Evolutionary conservation across 192 early-diverging fungal genomes (phyloP), one percentile per base, ranked within the genome.

Genomic region (Helicostylum pulchrum): DNA sequence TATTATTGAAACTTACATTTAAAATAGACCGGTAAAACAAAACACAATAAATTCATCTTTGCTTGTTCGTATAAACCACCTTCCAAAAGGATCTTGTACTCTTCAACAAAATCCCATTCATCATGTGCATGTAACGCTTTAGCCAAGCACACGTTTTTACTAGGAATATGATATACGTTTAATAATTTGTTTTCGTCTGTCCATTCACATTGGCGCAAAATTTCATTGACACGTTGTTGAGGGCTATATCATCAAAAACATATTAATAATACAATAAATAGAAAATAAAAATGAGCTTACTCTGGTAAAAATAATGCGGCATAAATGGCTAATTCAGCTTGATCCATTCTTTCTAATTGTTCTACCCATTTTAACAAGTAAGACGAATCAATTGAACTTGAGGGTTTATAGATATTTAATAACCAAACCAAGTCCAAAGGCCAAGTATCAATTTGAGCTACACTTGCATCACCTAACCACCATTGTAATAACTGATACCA

Each of bases 401-500:
- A 20, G 14, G 36, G 57, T 45, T 21, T 39, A 21, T 59, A 59
- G 43, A 59, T 23, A 12, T 3, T 43, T 21, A 59, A 45, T 26
- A 59, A 15, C 57, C 57, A 59, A 15, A 36, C 43, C 3, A 59
- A 42, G 1, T 59, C 57, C 0, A 59, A 21, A 14, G 57, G 57
- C 57, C 57, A 59, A 7, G 7, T 12, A 8, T 30, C 20, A 2
- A 34, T 1, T 2, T 12, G 4, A n/a, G 8, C 21, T 20, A 21
- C 0, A 15, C 17, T 45, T 1, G 12, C 11, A 30, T 52, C 51
- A 7, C 42, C 57, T 23, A 44, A 20, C 57, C 57, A 59, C 57
- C 57, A 59, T 15, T 43, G 5, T 42, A 59, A 45, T 45, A 59
- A n/a, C 12, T 59, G 57, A 59, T 59, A 59, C 57, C 57, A 59